Evolutionary conservation across 1,284 basidiomycete genomes (phyloP).

Genomic region (Leccinum pachyderme): DNA sequence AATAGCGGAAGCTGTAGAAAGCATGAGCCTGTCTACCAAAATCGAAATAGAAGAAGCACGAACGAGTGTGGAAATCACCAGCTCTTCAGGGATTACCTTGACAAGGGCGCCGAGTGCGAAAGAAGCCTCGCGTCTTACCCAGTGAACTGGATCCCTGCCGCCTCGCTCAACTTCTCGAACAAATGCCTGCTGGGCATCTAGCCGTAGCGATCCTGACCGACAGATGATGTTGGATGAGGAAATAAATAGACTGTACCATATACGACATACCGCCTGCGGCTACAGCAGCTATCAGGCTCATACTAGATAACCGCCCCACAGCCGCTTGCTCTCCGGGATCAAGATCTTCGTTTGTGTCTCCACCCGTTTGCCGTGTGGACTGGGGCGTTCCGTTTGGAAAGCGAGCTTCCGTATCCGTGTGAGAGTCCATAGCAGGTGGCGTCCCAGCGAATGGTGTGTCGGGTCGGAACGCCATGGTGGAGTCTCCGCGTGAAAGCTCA

Average conservation of each 20-base stretch:
- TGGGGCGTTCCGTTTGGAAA: constrained; percentile 16
- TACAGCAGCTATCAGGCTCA: constrained; percentile 90
- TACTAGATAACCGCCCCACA: constrained; percentile 85
- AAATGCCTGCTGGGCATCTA: constrained; percentile 66
- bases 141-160: constrained; percentile 74
- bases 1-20: constrained; percentile 72
- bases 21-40: constrained; percentile 4
- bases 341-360: constrained; percentile 29
- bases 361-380: constrained; percentile 15
- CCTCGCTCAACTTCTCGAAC: constrained; percentile 82
- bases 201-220: constrained; percentile 54
- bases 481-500: constrained; percentile 18
- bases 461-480: constrained; percentile 13
- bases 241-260: background rate
- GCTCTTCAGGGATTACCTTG: constrained; percentile 76
- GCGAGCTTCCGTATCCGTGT: constrained; percentile 6
- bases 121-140: constrained; percentile 88
- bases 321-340: constrained; percentile 68
- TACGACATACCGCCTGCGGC: constrained; percentile 62
- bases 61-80: constrained; percentile 66
- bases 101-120: constrained; percentile 87
- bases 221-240: constrained; percentile 10
- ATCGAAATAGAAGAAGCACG: constrained; percentile 29
- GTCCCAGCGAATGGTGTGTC: constrained; percentile 18
- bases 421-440: constrained; percentile 9